Conservation (phyloP, 108 stramenopile genomes). For the Fistulifera pelliculosa region DNA sequence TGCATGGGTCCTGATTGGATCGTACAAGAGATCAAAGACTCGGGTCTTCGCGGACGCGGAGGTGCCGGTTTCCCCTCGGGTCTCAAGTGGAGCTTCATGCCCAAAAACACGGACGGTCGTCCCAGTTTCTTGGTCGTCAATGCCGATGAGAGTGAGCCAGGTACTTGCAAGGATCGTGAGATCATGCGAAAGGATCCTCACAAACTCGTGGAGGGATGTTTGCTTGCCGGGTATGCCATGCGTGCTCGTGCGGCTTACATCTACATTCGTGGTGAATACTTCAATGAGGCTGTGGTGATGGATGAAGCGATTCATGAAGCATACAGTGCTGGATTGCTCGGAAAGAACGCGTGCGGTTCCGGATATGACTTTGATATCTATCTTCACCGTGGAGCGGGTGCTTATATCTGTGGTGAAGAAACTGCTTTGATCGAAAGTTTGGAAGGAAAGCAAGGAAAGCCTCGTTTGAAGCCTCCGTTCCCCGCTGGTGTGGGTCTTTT, state of each 20-base stretch:
- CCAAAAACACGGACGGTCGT: conserved; percentile 97
- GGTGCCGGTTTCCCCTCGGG: conserved; percentile 98
- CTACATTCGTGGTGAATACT: conserved; percentile 99
- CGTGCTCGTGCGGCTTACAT: conserved; percentile 98
- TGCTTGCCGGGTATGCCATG: conserved; percentile 99
- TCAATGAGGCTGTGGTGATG: conserved; percentile 98
- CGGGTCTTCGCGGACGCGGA: conserved; percentile 96
- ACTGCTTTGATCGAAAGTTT: conserved; percentile 98
- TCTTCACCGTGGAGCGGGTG: conserved; percentile 99
- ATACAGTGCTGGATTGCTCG: conserved; percentile 89
- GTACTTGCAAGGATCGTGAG: conserved; percentile 99
- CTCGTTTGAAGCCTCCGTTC: conserved; percentile 99
- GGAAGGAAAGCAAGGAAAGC: conserved; percentile 94
- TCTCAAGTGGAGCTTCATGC: conserved; percentile 99
- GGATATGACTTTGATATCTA: conserved; percentile 99
- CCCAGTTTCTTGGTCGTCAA: conserved; percentile 98
- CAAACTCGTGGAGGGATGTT: conserved; percentile 98
- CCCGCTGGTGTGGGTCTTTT: conserved; percentile 98
- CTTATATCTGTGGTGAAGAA: conserved; percentile 99
- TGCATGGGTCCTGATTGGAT: conserved; percentile 99
- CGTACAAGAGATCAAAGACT: conserved; percentile 99
- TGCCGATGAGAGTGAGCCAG: conserved; percentile 99
- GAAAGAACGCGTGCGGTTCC: conserved; percentile 94
- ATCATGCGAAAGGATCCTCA: conserved; percentile 99
- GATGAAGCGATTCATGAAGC: conserved; percentile 99